These are phyloP conservation scores for Pseudogymnoascus sp. DNA, from an alignment of 2,329 filamentous ascomycete species.

Conservation along the genomic window DNA sequence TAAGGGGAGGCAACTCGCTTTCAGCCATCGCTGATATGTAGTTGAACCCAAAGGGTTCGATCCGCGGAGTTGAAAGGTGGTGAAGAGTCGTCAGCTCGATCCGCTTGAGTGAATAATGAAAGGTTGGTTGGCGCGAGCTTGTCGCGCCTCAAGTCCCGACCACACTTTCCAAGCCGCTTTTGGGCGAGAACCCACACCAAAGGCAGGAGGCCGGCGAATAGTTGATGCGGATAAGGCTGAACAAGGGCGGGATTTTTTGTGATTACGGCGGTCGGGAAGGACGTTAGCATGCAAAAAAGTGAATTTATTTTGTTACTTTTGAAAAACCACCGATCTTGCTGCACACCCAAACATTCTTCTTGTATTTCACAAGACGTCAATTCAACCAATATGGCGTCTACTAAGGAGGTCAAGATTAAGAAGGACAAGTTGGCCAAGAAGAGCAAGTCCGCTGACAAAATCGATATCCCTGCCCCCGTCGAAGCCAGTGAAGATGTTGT, in stretches of 20 bases:
- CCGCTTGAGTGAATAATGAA: neutral
- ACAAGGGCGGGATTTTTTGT: neutral
- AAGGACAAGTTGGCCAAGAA: conserved; percentile 19
- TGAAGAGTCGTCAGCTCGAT: neutral
- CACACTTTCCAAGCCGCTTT: neutral
- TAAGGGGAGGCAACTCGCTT: neutral
- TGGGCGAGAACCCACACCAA: neutral
- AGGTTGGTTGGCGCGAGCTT: neutral
- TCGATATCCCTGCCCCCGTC: conserved; percentile 10
- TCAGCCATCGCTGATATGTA: neutral
- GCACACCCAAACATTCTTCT: neutral
- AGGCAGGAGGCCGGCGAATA: neutral
- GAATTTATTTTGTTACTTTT: neutral
- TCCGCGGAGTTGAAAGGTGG: neutral
- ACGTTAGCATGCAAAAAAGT: neutral
- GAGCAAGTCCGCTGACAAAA: conserved; percentile 19
- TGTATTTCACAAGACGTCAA: neutral
- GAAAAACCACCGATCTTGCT: neutral
- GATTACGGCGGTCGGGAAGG: neutral
- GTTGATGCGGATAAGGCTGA: conserved; percentile 5
- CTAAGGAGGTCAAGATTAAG: conserved; percentile 10
- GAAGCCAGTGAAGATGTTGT: neutral
- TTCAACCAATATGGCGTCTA: conserved; percentile 6
- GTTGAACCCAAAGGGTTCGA: neutral
- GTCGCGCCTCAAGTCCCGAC: neutral